Evolutionary conservation across 345 rosid species (phyloP), one percentile per base, ranked within the genome.

Genomic region (rapeseed (Brassica napus)): DNA sequence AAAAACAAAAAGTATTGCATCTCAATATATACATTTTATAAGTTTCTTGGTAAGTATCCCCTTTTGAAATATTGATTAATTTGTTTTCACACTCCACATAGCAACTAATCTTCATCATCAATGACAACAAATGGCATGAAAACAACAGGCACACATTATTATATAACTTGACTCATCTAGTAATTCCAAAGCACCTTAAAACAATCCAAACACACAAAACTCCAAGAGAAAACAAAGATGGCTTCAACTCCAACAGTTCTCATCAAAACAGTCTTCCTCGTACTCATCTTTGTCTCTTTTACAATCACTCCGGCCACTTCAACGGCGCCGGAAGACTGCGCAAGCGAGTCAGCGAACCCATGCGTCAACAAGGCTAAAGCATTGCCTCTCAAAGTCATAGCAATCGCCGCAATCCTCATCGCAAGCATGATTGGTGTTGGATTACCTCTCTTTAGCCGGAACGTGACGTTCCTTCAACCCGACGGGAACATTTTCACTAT

Each of bases 381-480:
- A 4, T 14, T 49, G 55, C 55, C 55, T 14, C 55, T 49, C 55
- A 49, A 49, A 49, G 5, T 49, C 55, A 49, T 49, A 49, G 55
- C 55, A 49, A 49, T 49, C 1, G 55, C 16, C 6, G 3, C 55
- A 49, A 49, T 49, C 16, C 55, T 49, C 5, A 16, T 49, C 18
- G 55, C 55, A 14, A 49, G 55, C 55, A 49, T 49, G 55, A 49
- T 49, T 49, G 55, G 55, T 49, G 55, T 49, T 49, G 55, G 55
- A 4, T 6, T 6, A 88, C 98, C 98, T 5, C 85, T 91, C n/a
- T 70, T 90, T 44, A 82, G 91, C 15, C 83, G 82, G 10, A 81
- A 80, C 3, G 77, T 93, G 59, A 86, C 93, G 0, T 89, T 91
- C 28, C 86, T 93, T 11, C 66, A 52, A 66, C 98, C 94, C 0